Conservation (phyloP, 2,329 filamentous ascomycete species). For the Capronia coronata region DNA sequence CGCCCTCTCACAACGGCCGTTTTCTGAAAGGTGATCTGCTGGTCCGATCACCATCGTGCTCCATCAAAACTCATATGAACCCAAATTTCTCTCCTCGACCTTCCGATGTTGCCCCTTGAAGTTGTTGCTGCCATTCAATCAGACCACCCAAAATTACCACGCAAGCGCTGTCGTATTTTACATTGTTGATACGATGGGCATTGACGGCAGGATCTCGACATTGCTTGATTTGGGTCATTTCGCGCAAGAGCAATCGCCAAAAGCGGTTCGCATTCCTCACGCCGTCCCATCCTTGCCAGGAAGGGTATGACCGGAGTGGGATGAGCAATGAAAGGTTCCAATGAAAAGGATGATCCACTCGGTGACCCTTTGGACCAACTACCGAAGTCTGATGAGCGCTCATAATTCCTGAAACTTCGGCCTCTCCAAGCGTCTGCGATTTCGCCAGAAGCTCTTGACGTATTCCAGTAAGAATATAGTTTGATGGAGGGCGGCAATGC, state of each 20-base stretch:
- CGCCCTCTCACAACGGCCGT: not conserved
- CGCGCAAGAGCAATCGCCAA: too few species aligned
- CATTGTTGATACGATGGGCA: too few species aligned
- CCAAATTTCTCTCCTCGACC: not conserved
- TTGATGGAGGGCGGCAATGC: too few species aligned
- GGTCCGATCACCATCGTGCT: not conserved
- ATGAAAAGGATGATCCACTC: not conserved
- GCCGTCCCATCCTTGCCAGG: not conserved
- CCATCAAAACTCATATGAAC: not conserved
- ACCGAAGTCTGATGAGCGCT: not conserved
- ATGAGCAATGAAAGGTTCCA: not conserved
- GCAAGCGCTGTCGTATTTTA: too few species aligned
- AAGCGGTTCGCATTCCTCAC: too few species aligned
- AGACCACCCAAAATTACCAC: too few species aligned
- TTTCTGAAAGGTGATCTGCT: slow-evolving; percentile 6
- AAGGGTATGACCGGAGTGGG: not conserved
- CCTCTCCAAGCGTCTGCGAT: too few species aligned
- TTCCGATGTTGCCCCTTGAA: too few species aligned
- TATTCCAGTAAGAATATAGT: too few species aligned
- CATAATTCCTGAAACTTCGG: too few species aligned
- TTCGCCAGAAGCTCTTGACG: not conserved
- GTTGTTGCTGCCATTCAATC: not conserved
- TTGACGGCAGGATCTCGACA: too few species aligned
- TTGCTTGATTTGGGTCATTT: too few species aligned
- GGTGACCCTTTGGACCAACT: not conserved